Base-by-base conservation (phyloP, 306 rosid species). In the Cucumis hystrix region DNA sequence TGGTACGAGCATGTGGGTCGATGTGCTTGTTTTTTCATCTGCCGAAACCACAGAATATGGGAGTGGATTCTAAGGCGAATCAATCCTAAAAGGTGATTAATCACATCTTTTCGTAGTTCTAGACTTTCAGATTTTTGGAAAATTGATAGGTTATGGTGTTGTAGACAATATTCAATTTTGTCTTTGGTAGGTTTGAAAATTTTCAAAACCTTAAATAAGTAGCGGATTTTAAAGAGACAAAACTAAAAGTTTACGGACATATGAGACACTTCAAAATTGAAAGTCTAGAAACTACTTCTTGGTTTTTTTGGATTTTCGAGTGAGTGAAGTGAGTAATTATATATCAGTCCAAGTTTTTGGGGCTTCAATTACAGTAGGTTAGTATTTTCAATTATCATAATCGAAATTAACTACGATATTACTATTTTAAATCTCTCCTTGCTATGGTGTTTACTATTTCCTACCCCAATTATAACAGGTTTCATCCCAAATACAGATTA, bases 1-100 rank as follows among this genome's bases (percentile, higher is more conserved):
- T 90, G 97, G 97, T 90, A 92, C 77, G 97, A 90, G 81, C 97
- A 92, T 73, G 66, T 92, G 74, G 92, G 96, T 73, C 89, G 97
- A 79, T 85, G 87, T 8, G 86, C 88, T 37, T 93, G 98, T 79
- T 84, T 88, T 13, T 7, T 91, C 60, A 49, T 83, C 51, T 93
- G 96, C 87, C 89, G 94, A 81, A 83, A 91, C 83, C 97, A 93
- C 84, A 85, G 88, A 83, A 43, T 72, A 30, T 89, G 92, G 96
- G 98, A 93, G 79, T 74, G 52, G 60, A 81, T 92, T 28, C 55
- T 87, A 8, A 86, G 86, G 80, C 78, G 86, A 78, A 21, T 87
- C 56, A 79, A 85, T 6, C 10, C 84, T 79, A 87, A 55, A 83
- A 89, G 93, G 98, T 93, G 83, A 60, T 8, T 11, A 16, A 52